Base-by-base conservation (phyloP, 441 rosid species). In the Cnidoscolus chayamansa region DNA sequence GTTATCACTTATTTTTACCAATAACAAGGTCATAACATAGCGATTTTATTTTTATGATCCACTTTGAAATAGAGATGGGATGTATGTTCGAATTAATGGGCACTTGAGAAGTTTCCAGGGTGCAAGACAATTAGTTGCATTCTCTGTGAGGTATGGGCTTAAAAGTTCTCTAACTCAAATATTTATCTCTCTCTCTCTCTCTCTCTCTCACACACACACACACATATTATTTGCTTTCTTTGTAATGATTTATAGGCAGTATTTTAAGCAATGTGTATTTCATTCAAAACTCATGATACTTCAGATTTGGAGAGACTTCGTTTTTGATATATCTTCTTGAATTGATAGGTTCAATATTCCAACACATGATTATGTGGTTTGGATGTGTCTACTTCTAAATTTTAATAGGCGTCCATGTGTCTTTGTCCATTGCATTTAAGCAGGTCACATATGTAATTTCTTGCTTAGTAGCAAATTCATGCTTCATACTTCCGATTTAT, bases 11-110 rank as follows among this genome's bases (percentile, higher is more conserved):
- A 15, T 2, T 62, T 64, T 31, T 56, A 7, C 12, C 15, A n/a
- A 10, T 11, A 31, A 30, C 11, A 9, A 7, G 15, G 37, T 37
- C 15, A 20, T 56, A 47, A 58, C 9, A 13, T 32, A 59, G 15
- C 8, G 49, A 8, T 25, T 25, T 25, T 25, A 25, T 25, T 25
- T 25, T 25, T 25, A 71, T 15, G 61, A 55, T 71, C 61, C n/a
- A 43, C 63, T 82, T 49, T 77, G 64, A 73, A 69, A 63, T 72
- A 92, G 97, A n/a, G 95, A 92, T 74, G 90, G 87, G 67, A 84
- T 78, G 50, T 94, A 92, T 74, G 94, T 87, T 69, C 91, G 97
- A 47, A 79, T 90, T 30, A 86, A 82, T 82, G 98, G 98, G 64
- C 89, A 84, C 80, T 68, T 92, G 84, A 89, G 84, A 81, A 86